Evolutionary conservation across 192 early-diverging fungal genomes (phyloP).

Genomic region (Mycoemilia scoparia): DNA sequence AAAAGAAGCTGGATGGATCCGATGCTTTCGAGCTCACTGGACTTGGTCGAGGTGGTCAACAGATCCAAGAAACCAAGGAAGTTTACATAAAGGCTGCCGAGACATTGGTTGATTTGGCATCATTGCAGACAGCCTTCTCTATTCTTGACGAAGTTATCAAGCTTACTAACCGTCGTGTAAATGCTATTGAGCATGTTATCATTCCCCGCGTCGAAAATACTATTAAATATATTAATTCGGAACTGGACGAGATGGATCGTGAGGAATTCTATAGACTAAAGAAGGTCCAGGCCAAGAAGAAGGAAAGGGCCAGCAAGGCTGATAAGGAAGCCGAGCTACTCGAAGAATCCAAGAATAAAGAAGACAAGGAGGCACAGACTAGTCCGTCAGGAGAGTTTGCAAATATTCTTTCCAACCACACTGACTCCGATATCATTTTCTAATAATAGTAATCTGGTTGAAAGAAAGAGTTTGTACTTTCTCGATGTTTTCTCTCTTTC

Average conservation of each 20-base stretch:
- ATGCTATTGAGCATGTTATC: slow-evolving; percentile 98
- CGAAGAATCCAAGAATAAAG: slow-evolving; percentile 14
- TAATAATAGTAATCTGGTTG: too few species aligned
- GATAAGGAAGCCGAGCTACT: slow-evolving; percentile 15
- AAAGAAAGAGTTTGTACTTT: too few species aligned
- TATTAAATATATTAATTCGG: slow-evolving; percentile 86
- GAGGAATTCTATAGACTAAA: slow-evolving; percentile 98
- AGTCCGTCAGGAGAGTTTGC: slow-evolving; percentile 3
- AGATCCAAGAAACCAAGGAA: slow-evolving; percentile 84
- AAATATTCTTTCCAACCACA: slow-evolving; percentile 26
- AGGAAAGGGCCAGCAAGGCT: slow-evolving; percentile 49
- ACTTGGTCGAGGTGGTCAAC: slow-evolving; percentile 92
- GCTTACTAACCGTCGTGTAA: slow-evolving; percentile 95
- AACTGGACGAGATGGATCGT: slow-evolving; percentile 95
- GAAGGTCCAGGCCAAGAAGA: slow-evolving; percentile 98
- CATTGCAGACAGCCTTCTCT: slow-evolving; percentile 95
- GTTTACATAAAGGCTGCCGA: slow-evolving; percentile 89
- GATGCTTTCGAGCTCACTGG: slow-evolving; percentile 97
- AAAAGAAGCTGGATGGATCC: slow-evolving; percentile 60
- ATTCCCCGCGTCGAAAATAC: slow-evolving; percentile 98
- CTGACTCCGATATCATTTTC: slow-evolving; percentile 40
- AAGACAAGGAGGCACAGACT: neutral
- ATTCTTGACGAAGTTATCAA: slow-evolving; percentile 99
- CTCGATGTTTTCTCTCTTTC: too few species aligned
- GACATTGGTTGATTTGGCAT: slow-evolving; percentile 94